Conservation (phyloP, 805 yeast species). For the Hyphopichia homilentoma region DNA sequence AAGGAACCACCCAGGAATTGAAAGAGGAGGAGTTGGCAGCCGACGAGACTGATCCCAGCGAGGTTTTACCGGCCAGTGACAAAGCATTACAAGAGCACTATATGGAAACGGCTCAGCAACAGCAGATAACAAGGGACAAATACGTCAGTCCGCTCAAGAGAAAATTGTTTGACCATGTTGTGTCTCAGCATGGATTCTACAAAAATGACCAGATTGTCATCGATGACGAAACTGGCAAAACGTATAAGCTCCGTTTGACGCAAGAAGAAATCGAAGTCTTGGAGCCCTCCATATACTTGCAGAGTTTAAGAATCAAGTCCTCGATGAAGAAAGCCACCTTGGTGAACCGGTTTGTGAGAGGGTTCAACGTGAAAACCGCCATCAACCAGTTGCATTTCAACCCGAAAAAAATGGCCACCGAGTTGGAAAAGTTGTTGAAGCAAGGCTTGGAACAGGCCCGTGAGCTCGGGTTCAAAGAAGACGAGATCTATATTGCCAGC, state of each 20-base stretch:
- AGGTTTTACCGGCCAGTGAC: constrained; percentile 28
- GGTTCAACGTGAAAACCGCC: constrained; percentile 69
- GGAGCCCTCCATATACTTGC: constrained; percentile 83
- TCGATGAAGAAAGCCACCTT: constrained; percentile 84
- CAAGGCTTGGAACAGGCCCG: constrained; percentile 70
- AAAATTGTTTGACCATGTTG: constrained; percentile 58
- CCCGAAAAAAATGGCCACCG: constrained; percentile 73
- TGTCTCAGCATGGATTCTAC: constrained; percentile 62
- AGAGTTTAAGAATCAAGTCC: constrained; percentile 80
- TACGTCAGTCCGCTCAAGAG: constrained; percentile 71
- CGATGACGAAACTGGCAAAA: constrained; percentile 38
- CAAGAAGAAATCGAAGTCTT: constrained; percentile 68
- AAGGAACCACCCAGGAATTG: constrained; percentile 2
- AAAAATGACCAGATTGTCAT: constrained; percentile 53
- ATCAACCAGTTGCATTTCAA: constrained; percentile 90
- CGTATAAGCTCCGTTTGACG: constrained; percentile 55
- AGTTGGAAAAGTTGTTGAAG: constrained; percentile 70
- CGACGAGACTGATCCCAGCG: constrained; percentile 10
- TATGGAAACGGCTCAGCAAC: constrained; percentile 39
- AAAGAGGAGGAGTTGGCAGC: constrained; percentile 6
- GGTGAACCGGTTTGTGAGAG: constrained; percentile 72
- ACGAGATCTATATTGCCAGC: constrained; percentile 66
- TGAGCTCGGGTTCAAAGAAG: constrained; percentile 52
- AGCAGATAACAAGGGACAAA: constrained; percentile 49
- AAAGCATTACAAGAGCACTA: constrained; percentile 44